Evolutionary conservation across 352 stramenopile species (phyloP), one percentile per base, ranked within the genome.

Genomic region (Globisporangium spinosum): DNA sequence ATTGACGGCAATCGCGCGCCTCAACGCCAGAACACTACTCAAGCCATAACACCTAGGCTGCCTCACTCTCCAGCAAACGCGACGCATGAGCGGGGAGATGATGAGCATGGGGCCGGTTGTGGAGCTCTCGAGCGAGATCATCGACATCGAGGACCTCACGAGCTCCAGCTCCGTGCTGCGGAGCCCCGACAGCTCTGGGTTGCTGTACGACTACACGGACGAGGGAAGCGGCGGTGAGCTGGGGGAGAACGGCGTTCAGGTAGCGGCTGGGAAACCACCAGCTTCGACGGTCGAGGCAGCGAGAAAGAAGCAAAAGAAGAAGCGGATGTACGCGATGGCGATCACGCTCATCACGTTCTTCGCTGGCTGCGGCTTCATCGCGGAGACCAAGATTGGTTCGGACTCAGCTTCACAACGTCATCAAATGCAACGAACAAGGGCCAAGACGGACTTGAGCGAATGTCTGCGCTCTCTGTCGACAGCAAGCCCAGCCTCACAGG

Each of bases 131-230:
- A 53, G 62, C 15, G 62, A 62, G 62, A 68, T 68, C 53, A 35
- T 29, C 45, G 65, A 70, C 29, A 49, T 70, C 25, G 65, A 65
- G 40, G 65, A 70, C 23, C 13, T 64, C 56, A 53, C 64, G n/a
- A 51, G 17, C 22, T 27, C 29, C 12, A 64, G 64, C 22, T 53
- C 57, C 20, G 60, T 69, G 43, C 49, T 70, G 64, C 64, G 61
- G 32, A 65, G 64, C 64, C 61, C 56, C 57, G 64, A 53, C 57
- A 56, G 64, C 45, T 45, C 64, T 9, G 34, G 51, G 3, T 65
- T 47, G 3, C 2, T 65, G 22, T n/a, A 61, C 34, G 65, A 70
- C 32, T 58, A 65, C 38, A 45, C 38, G 29, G 57, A 69, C 15
- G 64, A 70, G 15, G 34, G 60, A 47, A n/a, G 23, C 1, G 25